Evolutionary conservation across 2,329 filamentous ascomycete species (phyloP).

Genomic region (Fusarium devonianum): DNA sequence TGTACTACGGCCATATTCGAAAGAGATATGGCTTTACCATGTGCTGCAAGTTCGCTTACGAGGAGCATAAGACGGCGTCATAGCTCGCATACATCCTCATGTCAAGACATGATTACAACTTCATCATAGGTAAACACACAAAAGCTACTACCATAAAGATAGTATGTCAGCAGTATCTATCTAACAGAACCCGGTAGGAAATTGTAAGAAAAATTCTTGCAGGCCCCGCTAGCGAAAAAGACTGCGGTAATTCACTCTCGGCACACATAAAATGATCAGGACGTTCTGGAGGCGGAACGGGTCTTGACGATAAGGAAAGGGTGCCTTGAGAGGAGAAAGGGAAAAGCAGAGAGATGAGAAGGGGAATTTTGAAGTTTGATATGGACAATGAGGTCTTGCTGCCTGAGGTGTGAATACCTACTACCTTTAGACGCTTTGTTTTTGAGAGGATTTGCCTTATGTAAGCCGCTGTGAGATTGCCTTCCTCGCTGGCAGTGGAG

Average conservation of each 20-base stretch:
- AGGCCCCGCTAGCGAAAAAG: conserved; percentile 99
- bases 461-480: too few species aligned
- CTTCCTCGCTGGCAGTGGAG: too few species aligned
- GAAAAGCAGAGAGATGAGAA: conserved; percentile 43
- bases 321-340: conserved; percentile 65
- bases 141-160: neutral
- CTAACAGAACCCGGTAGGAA: conserved; percentile 86
- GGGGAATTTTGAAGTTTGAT: conserved; percentile 24
- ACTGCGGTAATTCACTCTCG: conserved; percentile 80
- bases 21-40: too few species aligned
- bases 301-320: conserved; percentile 96
- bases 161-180: conserved; percentile 88
- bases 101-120: conserved; percentile 5
- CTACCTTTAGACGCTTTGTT: too few species aligned
- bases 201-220: conserved; percentile 54
- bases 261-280: conserved; percentile 93
- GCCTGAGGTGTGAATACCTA: conserved; percentile 40
- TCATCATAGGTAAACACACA: conserved; percentile 37
- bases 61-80: neutral
- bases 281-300: conserved; percentile 72
- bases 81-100: neutral
- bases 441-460: too few species aligned
- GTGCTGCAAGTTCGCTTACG: too few species aligned
- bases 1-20: too few species aligned
- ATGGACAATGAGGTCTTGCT: conserved; percentile 10